phyloP scores from a whole-genome alignment of 768 basidiomycete genomes.

The Hysterangium stoloniferum region DNA sequence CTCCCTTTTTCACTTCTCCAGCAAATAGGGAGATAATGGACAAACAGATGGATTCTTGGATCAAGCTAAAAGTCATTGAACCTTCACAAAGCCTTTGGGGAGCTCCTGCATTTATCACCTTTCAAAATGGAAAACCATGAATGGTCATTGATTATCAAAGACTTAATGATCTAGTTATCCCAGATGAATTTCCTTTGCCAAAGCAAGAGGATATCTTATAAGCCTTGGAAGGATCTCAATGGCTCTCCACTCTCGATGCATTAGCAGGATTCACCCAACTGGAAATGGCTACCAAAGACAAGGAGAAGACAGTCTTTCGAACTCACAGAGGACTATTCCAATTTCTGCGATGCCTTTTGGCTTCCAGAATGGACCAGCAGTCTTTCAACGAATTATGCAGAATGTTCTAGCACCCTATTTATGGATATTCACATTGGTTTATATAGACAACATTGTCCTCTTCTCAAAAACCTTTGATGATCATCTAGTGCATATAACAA shows the following conservation, averaged over 20 bases:
- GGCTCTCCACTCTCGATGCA: constrained; percentile 29
- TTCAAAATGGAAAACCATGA: constrained; percentile 30
- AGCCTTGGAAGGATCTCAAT: constrained; percentile 24
- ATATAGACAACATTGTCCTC: constrained; percentile 36
- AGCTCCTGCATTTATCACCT: constrained; percentile 27
- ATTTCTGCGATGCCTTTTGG: constrained; percentile 37
- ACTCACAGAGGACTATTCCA: constrained; percentile 34
- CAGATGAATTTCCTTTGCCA: constrained; percentile 25
- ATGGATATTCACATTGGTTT: constrained; percentile 34
- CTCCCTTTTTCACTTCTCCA: constrained; percentile 18
- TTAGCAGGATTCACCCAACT: constrained; percentile 36
- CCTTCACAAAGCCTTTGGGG: constrained; percentile 33
- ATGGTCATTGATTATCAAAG: constrained; percentile 29
- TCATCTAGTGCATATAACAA: background rate
- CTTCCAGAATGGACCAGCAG: no score
- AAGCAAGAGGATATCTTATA: constrained; percentile 22
- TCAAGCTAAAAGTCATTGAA: constrained; percentile 31
- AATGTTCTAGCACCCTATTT: constrained; percentile 28
- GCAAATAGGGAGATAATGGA: constrained; percentile 19
- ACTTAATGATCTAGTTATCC: constrained; percentile 21
- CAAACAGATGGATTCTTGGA: constrained; percentile 26
- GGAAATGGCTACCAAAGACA: constrained; percentile 20
- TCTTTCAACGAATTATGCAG: no score
- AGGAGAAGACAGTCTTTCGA: constrained; percentile 30
- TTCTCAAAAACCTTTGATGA: constrained; percentile 16